These are phyloP conservation scores for Camellia japonica DNA, from an alignment of 148 eudicot genomes.

Conservation along the genomic window DNA sequence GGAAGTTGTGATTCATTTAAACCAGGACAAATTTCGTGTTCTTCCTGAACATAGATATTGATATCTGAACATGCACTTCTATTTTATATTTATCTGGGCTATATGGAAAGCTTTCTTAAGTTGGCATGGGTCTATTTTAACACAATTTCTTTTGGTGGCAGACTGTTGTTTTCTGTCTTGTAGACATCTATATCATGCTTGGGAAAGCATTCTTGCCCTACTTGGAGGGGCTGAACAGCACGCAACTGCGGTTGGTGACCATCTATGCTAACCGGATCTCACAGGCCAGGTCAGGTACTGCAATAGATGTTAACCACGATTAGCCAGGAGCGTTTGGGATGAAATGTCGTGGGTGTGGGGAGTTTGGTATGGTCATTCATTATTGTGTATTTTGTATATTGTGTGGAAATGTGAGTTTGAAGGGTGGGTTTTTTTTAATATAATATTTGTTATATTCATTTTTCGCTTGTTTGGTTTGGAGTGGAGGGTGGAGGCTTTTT, in stretches of 20 bases:
- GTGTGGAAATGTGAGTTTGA: constrained; percentile 33
- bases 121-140: not conserved
- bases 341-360: constrained; percentile 11
- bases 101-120: not conserved
- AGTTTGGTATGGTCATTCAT: constrained; percentile 19
- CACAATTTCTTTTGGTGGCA: constrained; percentile 32
- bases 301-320: constrained; percentile 56
- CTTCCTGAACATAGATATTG: not conserved
- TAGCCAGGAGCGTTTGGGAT: constrained; percentile 13
- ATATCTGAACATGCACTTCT: not conserved
- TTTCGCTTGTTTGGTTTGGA: constrained; percentile 18
- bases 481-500: constrained; percentile 19
- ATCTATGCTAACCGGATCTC: constrained; percentile 95
- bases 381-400: constrained; percentile 56
- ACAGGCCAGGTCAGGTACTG: constrained; percentile 80
- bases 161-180: constrained; percentile 98
- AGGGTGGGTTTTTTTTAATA: constrained; percentile 16
- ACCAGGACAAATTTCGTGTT: not conserved
- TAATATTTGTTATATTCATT: constrained; percentile 10
- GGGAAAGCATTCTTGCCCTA: constrained; percentile 92
- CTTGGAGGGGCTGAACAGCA: constrained; percentile 90
- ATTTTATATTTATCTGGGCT: not conserved
- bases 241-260: constrained; percentile 89
- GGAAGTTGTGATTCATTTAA: not conserved
- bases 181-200: constrained; percentile 91